These are phyloP conservation scores for Paraconiothyrium brasiliense DNA, from an alignment of 2,329 filamentous ascomycete species.

Conservation along the genomic window DNA sequence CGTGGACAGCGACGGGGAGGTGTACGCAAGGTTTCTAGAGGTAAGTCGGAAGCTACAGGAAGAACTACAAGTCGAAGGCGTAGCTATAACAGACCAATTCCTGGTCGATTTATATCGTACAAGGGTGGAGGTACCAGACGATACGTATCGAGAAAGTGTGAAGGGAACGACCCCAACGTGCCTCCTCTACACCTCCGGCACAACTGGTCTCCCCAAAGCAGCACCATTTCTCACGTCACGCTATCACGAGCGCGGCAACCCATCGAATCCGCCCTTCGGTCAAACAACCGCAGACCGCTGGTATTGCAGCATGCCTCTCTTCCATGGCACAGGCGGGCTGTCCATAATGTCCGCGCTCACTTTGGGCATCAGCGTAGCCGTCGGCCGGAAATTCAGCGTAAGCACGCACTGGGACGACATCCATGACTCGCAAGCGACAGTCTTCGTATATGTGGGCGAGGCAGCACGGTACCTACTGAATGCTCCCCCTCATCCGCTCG, in stretches of 20 bases:
- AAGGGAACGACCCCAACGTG: conserved; percentile 63
- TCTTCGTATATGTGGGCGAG: conserved; percentile 81
- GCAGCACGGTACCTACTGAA: conserved; percentile 77
- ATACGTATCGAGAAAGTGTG: conserved; percentile 64
- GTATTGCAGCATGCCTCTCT: conserved; percentile 80
- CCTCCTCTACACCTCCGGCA: conserved; percentile 78
- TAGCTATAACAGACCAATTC: conserved; percentile 29
- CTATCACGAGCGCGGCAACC: conserved; percentile 44
- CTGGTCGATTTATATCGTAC: conserved; percentile 31
- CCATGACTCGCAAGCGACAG: conserved; percentile 70
- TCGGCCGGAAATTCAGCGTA: conserved; percentile 72
- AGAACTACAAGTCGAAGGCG: conserved; percentile 30
- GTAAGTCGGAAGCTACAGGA: conserved; percentile 14
- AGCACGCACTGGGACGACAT: conserved; percentile 77
- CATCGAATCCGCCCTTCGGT: conserved; percentile 44
- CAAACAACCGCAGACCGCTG: conserved; percentile 64
- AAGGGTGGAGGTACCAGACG: conserved; percentile 54
- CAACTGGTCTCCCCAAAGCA: conserved; percentile 75
- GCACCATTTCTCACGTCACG: conserved; percentile 39
- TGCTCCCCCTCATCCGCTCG: conserved; percentile 68
- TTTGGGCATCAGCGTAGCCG: conserved; percentile 60
- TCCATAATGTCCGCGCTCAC: conserved; percentile 61
- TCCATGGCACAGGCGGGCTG: conserved; percentile 76
- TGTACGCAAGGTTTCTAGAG: conserved; percentile 24
- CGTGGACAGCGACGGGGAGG: conserved; percentile 62